Percentiles rank a stretch among this genome's conserved stretches.
Evolutionary conservation across 1,284 basidiomycete species (phyloP).

Genomic region (Cutaneotrichosporon sp.): DNA sequence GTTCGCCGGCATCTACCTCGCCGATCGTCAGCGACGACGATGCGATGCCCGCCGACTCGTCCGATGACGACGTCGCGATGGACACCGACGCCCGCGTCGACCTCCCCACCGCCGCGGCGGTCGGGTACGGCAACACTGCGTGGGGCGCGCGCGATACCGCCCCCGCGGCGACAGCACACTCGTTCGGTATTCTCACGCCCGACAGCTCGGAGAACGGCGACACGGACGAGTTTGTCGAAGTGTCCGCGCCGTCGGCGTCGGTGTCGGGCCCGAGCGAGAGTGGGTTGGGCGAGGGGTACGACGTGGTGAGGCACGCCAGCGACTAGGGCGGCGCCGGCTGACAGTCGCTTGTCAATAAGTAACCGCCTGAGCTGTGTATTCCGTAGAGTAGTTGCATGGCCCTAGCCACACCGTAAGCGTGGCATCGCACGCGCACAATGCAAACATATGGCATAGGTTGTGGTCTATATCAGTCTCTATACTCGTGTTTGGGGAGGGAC

Average conservation of each 20-base stretch:
- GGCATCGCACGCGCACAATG: no score
- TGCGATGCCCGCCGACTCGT: not conserved
- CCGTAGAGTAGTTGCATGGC: no score
- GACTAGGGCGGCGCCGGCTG: no score
- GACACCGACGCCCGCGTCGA: not conserved
- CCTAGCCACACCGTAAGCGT: no score
- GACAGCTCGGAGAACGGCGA: constrained; percentile 1
- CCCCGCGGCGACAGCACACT: no score
- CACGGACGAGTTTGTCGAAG: not conserved
- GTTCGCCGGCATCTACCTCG: constrained; percentile 24
- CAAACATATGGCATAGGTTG: not conserved
- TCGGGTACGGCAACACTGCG: constrained; percentile 36
- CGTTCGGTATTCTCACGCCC: constrained; percentile 7
- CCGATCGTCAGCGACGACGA: constrained; percentile 10
- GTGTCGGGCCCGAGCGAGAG: constrained; percentile 7
- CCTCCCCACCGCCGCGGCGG: constrained; percentile 3
- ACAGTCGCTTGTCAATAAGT: no score
- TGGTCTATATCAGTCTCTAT: not conserved
- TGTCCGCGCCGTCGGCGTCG: not conserved
- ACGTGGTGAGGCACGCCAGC: constrained; percentile 4
- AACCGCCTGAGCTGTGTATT: no score
- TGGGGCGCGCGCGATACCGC: constrained; percentile 15
- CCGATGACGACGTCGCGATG: constrained; percentile 6
- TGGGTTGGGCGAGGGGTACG: constrained; percentile 18
- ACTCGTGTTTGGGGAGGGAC: not conserved